phyloP scores from a whole-genome alignment of 352 stramenopile species.

The Phytopythium aichiense region DNA sequence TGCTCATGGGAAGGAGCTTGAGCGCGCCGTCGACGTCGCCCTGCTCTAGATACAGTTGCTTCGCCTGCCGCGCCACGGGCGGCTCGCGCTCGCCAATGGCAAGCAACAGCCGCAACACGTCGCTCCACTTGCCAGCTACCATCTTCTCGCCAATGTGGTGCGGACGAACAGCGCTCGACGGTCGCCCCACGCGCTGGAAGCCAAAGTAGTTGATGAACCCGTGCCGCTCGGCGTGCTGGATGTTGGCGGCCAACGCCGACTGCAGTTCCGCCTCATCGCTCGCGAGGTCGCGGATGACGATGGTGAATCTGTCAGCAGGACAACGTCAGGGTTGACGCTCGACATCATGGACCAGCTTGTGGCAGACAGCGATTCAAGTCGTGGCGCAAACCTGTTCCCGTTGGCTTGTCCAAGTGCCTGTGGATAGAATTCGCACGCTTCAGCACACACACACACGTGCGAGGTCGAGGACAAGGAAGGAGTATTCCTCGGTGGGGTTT shows the following conservation, averaged over 20 bases:
- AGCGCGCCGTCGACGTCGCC: slow-evolving; percentile 48
- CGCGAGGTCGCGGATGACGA: slow-evolving; percentile 36
- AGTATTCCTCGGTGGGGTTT: not conserved
- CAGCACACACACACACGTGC: not conserved
- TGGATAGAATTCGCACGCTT: not conserved
- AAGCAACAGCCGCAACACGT: slow-evolving; percentile 45
- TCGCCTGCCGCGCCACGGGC: slow-evolving; percentile 27
- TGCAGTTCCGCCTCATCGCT: slow-evolving; percentile 9
- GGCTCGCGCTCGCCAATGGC: slow-evolving; percentile 31
- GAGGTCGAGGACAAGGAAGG: not conserved
- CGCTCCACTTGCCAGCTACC: slow-evolving; percentile 54
- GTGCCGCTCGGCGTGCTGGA: slow-evolving; percentile 25
- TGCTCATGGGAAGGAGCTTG: slow-evolving; percentile 41
- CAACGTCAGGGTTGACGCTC: not conserved
- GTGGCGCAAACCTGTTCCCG: slow-evolving; percentile 40
- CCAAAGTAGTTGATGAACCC: slow-evolving; percentile 85
- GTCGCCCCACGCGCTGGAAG: slow-evolving; percentile 67
- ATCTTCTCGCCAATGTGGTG: slow-evolving; percentile 75
- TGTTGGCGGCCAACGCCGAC: slow-evolving; percentile 13
- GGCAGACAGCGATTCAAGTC: not conserved
- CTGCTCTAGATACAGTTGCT: slow-evolving; percentile 41
- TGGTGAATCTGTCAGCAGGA: slow-evolving; percentile 34
- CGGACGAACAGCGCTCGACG: slow-evolving; percentile 34
- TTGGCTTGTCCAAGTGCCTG: slow-evolving; percentile 42
- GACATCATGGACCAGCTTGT: not conserved